Evolutionary conservation across 352 stramenopile genomes (phyloP), one percentile per base, ranked within the genome.

Genomic region (Phytophthora pseudosyringae): DNA sequence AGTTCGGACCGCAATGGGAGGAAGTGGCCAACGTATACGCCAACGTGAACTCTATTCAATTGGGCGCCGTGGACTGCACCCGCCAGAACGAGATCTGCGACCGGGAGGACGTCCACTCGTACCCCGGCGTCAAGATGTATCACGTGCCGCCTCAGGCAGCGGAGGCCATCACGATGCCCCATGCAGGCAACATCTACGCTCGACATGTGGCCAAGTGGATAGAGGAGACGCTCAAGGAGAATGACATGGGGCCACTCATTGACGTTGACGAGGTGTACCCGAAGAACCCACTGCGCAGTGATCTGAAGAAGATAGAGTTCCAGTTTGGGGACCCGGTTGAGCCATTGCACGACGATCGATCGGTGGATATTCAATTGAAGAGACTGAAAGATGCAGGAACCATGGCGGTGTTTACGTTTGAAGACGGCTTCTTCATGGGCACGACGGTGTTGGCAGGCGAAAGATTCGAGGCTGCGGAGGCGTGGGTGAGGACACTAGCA

Each of bases 61-160:
- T 90, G 41, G 85, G 85, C 7, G 85, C 81, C 2, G 73, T 93
- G 21, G 85, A 93, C 57, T 93, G 83, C 62, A 89, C 81, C n/a
- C 68, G 59, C 29, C 50, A 88, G 32, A 75, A 76, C 53, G 64
- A 64, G 1, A 66, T 86, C 15, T 92, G 83, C 64, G 75, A 73
- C 51, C 55, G 51, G 12, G 83, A 94, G 54, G 75, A 81, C 33
- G 76, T 94, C 16, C 63, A 76, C 29, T 73, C 44, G 40, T 94
- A 92, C 59, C 82, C 85, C 29, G 69, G 68, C 49, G 63, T 92
- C 43, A 84, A 88, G 50, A 63, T 94, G 54, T 90, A 86, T 58
- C 77, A 93, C 47, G 75, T 84, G 33, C 81, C 81, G 0, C 41
- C 46, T 6, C 29, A 60, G 4, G 32, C 39, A 6, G 67, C 76